Conservation (phyloP, 2,329 filamentous ascomycete genomes). For the Pyricularia pennisetigena region DNA sequence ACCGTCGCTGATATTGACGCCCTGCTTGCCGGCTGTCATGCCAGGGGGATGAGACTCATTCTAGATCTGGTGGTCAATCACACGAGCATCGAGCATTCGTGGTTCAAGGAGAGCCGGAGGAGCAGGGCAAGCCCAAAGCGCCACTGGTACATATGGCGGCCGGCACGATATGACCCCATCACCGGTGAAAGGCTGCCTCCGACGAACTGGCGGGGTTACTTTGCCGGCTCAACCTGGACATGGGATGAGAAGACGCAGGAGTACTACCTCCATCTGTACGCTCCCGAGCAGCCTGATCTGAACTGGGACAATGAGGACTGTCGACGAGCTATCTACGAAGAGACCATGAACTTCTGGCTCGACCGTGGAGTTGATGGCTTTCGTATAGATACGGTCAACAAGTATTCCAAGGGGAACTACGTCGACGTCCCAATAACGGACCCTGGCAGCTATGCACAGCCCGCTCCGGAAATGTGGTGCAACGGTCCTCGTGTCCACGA, state of each 20-base stretch:
- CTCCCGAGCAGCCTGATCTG: conserved; percentile 65
- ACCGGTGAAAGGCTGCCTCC: conserved; percentile 57
- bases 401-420: conserved; percentile 50
- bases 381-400: conserved; percentile 66
- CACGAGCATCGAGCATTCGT: conserved; percentile 60
- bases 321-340: conserved; percentile 59
- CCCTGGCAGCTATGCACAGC: conserved; percentile 35
- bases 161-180: conserved; percentile 28
- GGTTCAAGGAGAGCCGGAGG: conserved; percentile 58
- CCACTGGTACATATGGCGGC: conserved; percentile 37
- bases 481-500: conserved; percentile 63
- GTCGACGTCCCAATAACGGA: conserved; percentile 26
- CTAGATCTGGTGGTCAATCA: conserved; percentile 74
- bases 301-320: conserved; percentile 71
- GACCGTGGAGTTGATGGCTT: conserved; percentile 63
- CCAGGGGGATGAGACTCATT: conserved; percentile 58
- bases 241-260: conserved; percentile 64
- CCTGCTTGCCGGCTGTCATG: conserved; percentile 48
- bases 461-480: conserved; percentile 46
- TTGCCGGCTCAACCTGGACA: conserved; percentile 53
- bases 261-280: conserved; percentile 71
- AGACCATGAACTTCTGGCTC: conserved; percentile 71
- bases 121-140: conserved; percentile 53
- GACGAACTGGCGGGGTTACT: conserved; percentile 64
- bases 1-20: conserved; percentile 54